Evolutionary conservation across 2,329 filamentous ascomycete genomes (phyloP).

Genomic region (Colletotrichum gloeosporioides): DNA sequence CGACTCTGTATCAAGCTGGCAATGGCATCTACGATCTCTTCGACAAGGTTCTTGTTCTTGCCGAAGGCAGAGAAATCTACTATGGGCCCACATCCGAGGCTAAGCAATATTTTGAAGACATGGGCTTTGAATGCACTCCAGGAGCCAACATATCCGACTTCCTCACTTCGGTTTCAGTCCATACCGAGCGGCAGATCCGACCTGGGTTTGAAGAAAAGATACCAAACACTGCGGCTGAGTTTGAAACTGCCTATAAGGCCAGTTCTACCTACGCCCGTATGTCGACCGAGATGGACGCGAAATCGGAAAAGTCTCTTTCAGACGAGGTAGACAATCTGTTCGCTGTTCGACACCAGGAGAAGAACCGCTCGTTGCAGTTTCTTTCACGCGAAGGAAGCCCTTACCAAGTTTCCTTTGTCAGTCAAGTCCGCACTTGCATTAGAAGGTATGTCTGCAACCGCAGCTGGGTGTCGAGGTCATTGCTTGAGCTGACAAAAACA

Average conservation of each 20-base stretch:
- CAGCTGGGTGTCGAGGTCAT: no score
- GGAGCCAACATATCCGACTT: constrained; percentile 74
- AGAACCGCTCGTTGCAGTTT: background rate
- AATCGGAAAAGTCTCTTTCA: background rate
- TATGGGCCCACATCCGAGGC: constrained; percentile 68
- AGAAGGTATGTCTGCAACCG: background rate
- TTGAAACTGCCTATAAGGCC: constrained; percentile 47
- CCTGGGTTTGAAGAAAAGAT: constrained; percentile 68
- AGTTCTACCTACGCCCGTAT: constrained; percentile 48
- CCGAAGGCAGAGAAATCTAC: constrained; percentile 79
- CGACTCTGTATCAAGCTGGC: constrained; percentile 76
- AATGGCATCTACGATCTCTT: constrained; percentile 74
- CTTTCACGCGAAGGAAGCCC: background rate
- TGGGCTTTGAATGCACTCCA: constrained; percentile 71
- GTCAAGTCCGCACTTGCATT: constrained; percentile 47
- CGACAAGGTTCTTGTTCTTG: constrained; percentile 76
- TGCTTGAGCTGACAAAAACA: background rate
- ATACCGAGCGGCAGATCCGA: constrained; percentile 72
- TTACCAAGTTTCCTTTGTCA: constrained; percentile 53
- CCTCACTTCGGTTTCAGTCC: constrained; percentile 74
- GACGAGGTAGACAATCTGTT: background rate
- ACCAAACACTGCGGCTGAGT: constrained; percentile 72
- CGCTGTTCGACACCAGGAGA: background rate
- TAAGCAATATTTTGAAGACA: constrained; percentile 67
- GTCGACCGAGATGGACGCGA: constrained; percentile 48